These are phyloP conservation scores for Colletotrichum sp. DNA, from an alignment of 2,329 filamentous ascomycete genomes.

Conservation along the genomic window DNA sequence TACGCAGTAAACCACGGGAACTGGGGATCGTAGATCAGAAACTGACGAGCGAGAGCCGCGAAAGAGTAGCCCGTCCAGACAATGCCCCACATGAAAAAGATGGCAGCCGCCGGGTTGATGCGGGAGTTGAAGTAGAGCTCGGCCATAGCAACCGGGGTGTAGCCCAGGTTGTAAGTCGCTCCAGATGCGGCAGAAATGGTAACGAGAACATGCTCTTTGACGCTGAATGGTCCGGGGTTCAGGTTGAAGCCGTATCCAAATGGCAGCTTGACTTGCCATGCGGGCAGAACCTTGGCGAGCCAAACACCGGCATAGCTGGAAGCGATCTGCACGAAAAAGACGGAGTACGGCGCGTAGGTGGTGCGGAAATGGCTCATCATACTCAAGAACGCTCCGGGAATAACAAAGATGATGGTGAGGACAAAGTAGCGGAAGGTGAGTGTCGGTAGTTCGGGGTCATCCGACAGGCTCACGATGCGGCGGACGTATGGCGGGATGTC, in stretches of 20 bases:
- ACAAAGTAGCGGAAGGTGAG: conserved; percentile 66
- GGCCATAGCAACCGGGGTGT: conserved; percentile 39
- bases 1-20: conserved; percentile 28
- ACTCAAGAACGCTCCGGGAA: conserved; percentile 61
- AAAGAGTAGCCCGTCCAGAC: conserved; percentile 65
- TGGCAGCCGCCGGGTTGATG: conserved; percentile 56
- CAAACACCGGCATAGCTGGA: conserved; percentile 60
- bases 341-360: conserved; percentile 32
- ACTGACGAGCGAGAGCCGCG: conserved; percentile 60
- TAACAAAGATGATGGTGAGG: conserved; percentile 57
- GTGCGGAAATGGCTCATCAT: conserved; percentile 43
- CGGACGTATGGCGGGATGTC: conserved; percentile 53
- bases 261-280: conserved; percentile 50
- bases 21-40: conserved; percentile 62
- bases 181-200: conserved; percentile 54
- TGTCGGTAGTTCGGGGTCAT: conserved; percentile 54
- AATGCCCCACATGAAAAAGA: conserved; percentile 64
- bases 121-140: conserved; percentile 60
- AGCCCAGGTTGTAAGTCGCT: conserved; percentile 50
- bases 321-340: conserved; percentile 55
- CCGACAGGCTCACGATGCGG: conserved; percentile 22
- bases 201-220: conserved; percentile 55
- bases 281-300: conserved; percentile 55
- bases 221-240: conserved; percentile 47
- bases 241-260: conserved; percentile 54